Conservation (phyloP, 2,329 filamentous ascomycete species). For the Orbilia oligospora region DNA sequence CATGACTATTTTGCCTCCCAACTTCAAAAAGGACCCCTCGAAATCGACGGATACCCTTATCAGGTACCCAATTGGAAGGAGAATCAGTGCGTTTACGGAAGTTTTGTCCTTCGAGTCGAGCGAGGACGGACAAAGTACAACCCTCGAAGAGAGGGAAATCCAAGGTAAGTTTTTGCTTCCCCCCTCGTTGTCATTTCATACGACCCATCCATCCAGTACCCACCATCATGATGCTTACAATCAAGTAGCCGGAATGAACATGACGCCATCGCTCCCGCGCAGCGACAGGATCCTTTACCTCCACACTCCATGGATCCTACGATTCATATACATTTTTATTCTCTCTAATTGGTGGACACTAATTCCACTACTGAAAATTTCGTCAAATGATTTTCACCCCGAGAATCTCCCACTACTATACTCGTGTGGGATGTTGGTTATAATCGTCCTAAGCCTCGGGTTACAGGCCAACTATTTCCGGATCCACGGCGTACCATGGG, state of each 20-base stretch:
- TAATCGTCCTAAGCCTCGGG: slow-evolving; percentile 14
- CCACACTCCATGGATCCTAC: slow-evolving; percentile 42
- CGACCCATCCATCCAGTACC: too few relatives aligned
- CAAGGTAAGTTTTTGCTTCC: background rate
- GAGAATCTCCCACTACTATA: slow-evolving; percentile 49
- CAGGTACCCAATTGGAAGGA: background rate
- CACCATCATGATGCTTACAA: too few relatives aligned
- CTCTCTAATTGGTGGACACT: slow-evolving; percentile 52
- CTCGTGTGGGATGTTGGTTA: slow-evolving; percentile 30
- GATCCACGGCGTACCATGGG: slow-evolving; percentile 25
- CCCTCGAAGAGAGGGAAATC: background rate
- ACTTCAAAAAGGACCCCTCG: background rate
- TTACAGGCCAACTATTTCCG: slow-evolving; percentile 32
- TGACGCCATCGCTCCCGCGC: background rate
- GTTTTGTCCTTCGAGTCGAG: slow-evolving; percentile 18
- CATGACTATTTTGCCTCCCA: slow-evolving; percentile 3
- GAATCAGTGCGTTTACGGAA: slow-evolving; percentile 41
- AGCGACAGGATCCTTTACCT: slow-evolving; percentile 32
- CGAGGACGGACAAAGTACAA: background rate
- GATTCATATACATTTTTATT: slow-evolving; percentile 38
- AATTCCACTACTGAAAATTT: slow-evolving; percentile 46
- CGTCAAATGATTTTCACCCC: slow-evolving; percentile 20
- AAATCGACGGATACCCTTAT: background rate
- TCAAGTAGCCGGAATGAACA: background rate
- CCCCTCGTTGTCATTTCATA: background rate